Evolutionary conservation across 805 yeast species (phyloP), one percentile per base, ranked within the genome.

Genomic region (Candida lessepsii): DNA sequence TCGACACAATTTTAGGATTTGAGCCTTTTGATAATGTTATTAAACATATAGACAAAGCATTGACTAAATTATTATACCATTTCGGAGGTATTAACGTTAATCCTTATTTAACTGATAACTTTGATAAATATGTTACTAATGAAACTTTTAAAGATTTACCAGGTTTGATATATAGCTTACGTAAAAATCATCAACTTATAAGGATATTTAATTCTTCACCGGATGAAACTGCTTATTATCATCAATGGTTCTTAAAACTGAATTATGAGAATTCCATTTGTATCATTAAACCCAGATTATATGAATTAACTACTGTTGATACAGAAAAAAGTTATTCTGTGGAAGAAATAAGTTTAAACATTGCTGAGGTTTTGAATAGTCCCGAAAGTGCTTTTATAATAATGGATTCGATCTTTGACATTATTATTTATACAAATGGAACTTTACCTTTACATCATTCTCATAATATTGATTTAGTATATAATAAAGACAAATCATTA

Each of bases 181-280:
- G 70, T 35, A 55, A 60, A 37, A 65, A 65, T 37, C 65, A 63
- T 3, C 63, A 60, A 23, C 58, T 71, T 20, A 47, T 69, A 7
- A 50, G 58, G 28, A 60, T 65, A 3, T 69, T 67, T 50, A 70
- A 70, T 44, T 58, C 68, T 9, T 62, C 69, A 37, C 76, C 75
- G 0, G 76, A 71, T 40, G 75, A 70, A 47, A 66, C 73, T n/a
- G 68, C 73, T 10, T 60, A 46, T 44, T 57, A 66, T 42, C 70
- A 67, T 42, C 56, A 57, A 32, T 50, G 60, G 55, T 64, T 65
- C 29, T 39, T 57, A 34, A 52, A 44, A 29, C 37, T 53, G 18
- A 40, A 47, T 6, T 31, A 42, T 10, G 45, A 49, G 3, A 37
- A 37, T 5, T 55, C 70, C 1, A 31, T 51, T 14, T 40, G 40